Evolutionary conservation across 2,329 filamentous ascomycete species (phyloP).

Genomic region (Eutypella sp.): DNA sequence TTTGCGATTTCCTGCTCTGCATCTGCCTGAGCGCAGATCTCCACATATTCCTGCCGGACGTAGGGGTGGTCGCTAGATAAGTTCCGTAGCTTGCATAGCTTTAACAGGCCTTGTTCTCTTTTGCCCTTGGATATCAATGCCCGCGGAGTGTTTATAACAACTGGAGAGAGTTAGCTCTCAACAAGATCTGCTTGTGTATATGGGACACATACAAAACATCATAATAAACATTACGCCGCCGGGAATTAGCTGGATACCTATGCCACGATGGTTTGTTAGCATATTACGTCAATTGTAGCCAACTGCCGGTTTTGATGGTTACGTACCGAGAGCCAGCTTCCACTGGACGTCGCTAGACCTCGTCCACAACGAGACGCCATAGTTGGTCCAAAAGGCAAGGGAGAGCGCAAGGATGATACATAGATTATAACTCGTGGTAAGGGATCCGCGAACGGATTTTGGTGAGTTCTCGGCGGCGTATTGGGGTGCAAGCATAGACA

Average conservation of each 20-base stretch:
- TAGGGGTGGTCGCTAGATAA: constrained; percentile 33
- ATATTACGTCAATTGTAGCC: not conserved
- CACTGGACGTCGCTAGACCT: constrained; percentile 27
- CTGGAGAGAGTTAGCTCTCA: not conserved
- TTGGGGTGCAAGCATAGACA: constrained; percentile 34
- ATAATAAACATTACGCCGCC: constrained; percentile 30
- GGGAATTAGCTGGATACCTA: constrained; percentile 34
- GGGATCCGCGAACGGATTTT: constrained; percentile 33
- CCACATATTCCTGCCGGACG: constrained; percentile 32
- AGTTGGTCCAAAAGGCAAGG: constrained; percentile 19
- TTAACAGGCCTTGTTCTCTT: constrained; percentile 28
- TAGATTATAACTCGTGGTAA: constrained; percentile 35
- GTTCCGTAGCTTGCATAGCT: constrained; percentile 33
- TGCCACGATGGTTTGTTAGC: not conserved
- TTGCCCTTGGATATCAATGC: constrained; percentile 32
- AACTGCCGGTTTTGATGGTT: not conserved
- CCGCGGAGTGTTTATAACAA: constrained; percentile 30
- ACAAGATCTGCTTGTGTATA: not conserved
- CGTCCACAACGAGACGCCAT: constrained; percentile 15
- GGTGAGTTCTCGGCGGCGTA: constrained; percentile 37
- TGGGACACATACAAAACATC: constrained; percentile 22
- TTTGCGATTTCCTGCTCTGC: constrained; percentile 18
- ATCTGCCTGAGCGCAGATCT: constrained; percentile 31
- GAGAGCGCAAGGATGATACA: constrained; percentile 31
- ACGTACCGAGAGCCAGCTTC: constrained; percentile 21